A percentile compares a stretch with the other conserved stretches of the same genome.
Conservation (phyloP, 768 basidiomycete genomes). For the Boletus rex-veris region DNA sequence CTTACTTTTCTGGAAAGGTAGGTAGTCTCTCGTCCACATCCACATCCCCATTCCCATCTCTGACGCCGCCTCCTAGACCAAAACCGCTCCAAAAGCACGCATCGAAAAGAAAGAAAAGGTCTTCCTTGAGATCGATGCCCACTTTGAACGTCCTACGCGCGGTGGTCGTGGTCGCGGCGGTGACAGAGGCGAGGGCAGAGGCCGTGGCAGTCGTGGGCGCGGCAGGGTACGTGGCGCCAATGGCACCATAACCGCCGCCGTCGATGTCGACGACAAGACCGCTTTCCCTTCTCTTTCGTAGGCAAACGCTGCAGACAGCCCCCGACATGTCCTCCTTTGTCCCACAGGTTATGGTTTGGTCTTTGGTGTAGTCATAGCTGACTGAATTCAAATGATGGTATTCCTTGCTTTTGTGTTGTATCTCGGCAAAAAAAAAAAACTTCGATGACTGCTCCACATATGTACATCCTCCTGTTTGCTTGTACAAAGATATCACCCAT, state of each 20-base stretch:
- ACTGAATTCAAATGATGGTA: conserved; percentile 10
- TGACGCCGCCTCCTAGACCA: conserved; percentile 45
- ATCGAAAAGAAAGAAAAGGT: conserved; percentile 88
- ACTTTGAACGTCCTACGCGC: conserved; percentile 78
- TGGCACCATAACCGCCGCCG: conserved; percentile 35
- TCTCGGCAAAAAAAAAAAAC: conserved; percentile 12
- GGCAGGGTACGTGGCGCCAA: conserved; percentile 41
- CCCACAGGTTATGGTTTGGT: conserved; percentile 10
- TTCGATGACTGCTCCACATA: background rate
- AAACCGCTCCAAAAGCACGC: conserved; percentile 59
- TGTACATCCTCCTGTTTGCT: conserved; percentile 3
- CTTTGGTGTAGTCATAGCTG: conserved; percentile 1
- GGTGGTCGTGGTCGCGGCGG: conserved; percentile 51
- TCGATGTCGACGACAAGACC: conserved; percentile 78
- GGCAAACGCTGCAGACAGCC: conserved; percentile 11
- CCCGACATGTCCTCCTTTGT: conserved; percentile 1
- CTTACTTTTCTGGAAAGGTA: conserved; percentile 95
- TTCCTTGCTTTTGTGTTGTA: conserved; percentile 12
- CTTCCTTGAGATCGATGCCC: conserved; percentile 88
- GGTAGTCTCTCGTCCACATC: conserved; percentile 43
- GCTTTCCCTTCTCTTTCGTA: conserved; percentile 88
- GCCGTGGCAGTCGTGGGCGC: conserved; percentile 41
- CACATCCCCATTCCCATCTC: background rate
- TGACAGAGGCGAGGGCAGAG: conserved; percentile 49
- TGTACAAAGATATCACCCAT: conserved; percentile 13